Percentiles rank a stretch among this genome's conserved stretches.
These are phyloP conservation scores for Lagenidium sp. DNA, from an alignment of 352 stramenopile genomes.

Conservation along the genomic window DNA sequence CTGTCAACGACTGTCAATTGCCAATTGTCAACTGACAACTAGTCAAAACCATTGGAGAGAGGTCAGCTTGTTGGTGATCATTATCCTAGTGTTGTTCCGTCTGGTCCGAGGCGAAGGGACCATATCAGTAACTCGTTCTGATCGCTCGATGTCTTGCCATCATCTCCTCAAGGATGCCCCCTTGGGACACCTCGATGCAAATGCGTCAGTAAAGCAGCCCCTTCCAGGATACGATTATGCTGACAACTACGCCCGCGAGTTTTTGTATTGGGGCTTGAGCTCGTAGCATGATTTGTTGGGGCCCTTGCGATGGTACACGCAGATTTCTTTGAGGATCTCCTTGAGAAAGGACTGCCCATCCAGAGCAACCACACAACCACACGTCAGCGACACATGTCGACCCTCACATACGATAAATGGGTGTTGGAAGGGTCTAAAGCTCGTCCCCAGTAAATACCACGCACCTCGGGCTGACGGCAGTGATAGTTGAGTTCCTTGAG, in stretches of 20 bases:
- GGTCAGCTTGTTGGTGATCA: too few relatives aligned
- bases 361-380: neutral
- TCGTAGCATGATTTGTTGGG: conserved; percentile 89
- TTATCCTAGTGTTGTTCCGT: too few relatives aligned
- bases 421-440: too few relatives aligned
- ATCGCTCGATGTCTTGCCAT: conserved; percentile 3
- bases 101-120: too few relatives aligned
- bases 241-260: conserved; percentile 23
- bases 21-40: too few relatives aligned
- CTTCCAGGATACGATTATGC: conserved; percentile 25
- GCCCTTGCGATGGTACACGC: conserved; percentile 81
- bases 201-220: conserved; percentile 8
- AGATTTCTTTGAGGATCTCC: conserved; percentile 85
- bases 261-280: conserved; percentile 85
- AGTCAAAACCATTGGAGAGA: too few relatives aligned
- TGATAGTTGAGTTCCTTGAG: conserved; percentile 87
- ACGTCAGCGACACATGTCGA: conserved; percentile 1
- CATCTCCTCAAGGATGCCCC: conserved; percentile 1
- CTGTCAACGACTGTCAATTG: too few relatives aligned
- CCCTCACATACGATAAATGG: too few relatives aligned
- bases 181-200: neutral
- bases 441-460: too few relatives aligned
- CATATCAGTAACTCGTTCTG: too few relatives aligned
- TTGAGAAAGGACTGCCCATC: conserved; percentile 71
- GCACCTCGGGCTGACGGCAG: conserved; percentile 80